Base-by-base conservation (phyloP, 768 basidiomycete species). In the Boletus edulis region DNA sequence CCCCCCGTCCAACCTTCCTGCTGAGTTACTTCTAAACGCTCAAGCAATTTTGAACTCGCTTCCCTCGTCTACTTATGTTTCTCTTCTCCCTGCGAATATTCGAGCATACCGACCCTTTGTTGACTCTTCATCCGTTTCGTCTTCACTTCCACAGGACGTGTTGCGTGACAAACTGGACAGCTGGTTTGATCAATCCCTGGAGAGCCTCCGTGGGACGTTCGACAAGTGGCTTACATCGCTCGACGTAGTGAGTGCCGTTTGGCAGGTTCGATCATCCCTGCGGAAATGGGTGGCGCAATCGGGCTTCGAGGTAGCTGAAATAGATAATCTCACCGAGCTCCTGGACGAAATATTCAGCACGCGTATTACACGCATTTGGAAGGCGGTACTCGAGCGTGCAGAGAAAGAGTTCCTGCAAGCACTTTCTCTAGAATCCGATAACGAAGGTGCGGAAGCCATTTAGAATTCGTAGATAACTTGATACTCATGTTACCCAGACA, bases 31-130 rank as follows among this genome's bases (percentile, higher is more conserved):
- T 41, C 72, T 94, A 39, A 85, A 84, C 6, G 91, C 91, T 0
- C 80, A 85, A 43, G 69, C 77, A 1, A 73, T 96, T 27, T 77
- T 98, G 18, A 74, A 79, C 24, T 78, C 79, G 10, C 78, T 96
- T 22, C 93, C 93, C 0, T 94, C 94, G 0, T 88, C 92, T 0
- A 83, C 88, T 24, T 89, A 94, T 59, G 84, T 94, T 57, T 80
- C 85, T 15, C 79, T 91, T 51, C 79, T 98, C 0, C 92, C 94
- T 0, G 64, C 76, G 1, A 80, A 76, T 55, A 80, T 98, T 56
- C 81, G 80, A 59, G 78, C 81, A 5, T 97, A 94, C 70, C 90
- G 86, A 62, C 94, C 94, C 10, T 95, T 91, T 68, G 81, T 96
- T 56, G 87, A 94, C 62, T 72, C 86, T 7, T 73, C 77, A 10